Base-by-base conservation (phyloP, 345 rosid species). In the Lepidium sativum region DNA sequence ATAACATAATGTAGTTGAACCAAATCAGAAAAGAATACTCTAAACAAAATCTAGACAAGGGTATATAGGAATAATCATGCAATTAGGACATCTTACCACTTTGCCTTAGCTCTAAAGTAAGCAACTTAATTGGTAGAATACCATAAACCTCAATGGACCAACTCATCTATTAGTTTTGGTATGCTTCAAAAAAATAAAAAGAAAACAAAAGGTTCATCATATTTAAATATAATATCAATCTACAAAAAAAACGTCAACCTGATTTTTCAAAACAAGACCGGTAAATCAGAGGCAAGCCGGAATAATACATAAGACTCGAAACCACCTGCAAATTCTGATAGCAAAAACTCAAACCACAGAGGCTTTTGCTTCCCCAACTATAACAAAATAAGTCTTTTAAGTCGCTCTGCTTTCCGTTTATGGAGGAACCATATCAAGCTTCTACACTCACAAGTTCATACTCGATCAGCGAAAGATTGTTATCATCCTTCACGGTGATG, bases 381-480 rank as follows among this genome's bases (percentile, higher is more conserved):
- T 27, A 27, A 27, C 5, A 15, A 37, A 54, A 45, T 38, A 52
- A 1, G 51, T 37, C 29, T 27, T 21, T 44, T 27, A 50, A 53
- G 49, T 54, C n/a, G 4, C 57, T 54, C 63, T 54, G 57, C 35
- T 62, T 62, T 70, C 63, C 2, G 31, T 45, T 29, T 42, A 6
- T 20, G 39, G 43, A 20, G 23, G 55, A 16, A 50, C 25, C 49
- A 8, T 21, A 23, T 72, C 71, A 72, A 41, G 76, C 37, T 72
- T 72, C 87, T 35, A 88, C 86, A 43, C 54, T 86, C 57, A 88
- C 92, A 21, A 84, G 82, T 53, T 88, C 96, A 62, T 78, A 86
- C 71, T 88, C 92, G 13, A 88, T 84, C 54, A 84, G 75, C 0
- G 96, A 88, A 54, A 88, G 83, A 75, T 85, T 88, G 80, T 85